Conservation (phyloP, 2,329 filamentous ascomycete species). For the Raffaelea albimanens region DNA sequence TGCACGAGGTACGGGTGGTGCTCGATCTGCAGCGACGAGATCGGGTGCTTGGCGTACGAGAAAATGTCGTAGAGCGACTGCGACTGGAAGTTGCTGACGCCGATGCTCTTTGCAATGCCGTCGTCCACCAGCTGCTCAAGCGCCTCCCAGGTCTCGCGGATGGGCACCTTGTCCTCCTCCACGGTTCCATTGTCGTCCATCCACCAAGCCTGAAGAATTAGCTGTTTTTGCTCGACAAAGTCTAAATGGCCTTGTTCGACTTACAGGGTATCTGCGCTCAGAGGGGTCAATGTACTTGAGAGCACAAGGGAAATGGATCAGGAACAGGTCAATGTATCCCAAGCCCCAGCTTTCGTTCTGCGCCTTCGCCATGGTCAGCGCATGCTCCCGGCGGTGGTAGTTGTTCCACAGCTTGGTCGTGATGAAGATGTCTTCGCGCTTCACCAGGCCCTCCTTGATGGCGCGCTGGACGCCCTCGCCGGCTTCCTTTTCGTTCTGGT, state of each 20-base stretch:
- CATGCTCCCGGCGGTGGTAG: constrained; percentile 53
- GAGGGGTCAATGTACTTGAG: constrained; percentile 33
- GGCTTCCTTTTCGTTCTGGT: constrained; percentile 57
- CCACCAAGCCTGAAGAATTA: neutral
- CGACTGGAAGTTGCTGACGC: constrained; percentile 75
- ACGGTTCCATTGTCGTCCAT: neutral
- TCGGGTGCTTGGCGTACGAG: constrained; percentile 64
- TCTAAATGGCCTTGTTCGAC: no score
- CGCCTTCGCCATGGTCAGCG: constrained; percentile 48
- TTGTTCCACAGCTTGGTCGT: constrained; percentile 51
- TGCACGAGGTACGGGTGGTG: constrained; percentile 85
- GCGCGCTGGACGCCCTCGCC: constrained; percentile 53
- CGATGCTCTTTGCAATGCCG: constrained; percentile 63
- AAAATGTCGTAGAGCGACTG: constrained; percentile 71
- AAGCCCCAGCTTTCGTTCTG: constrained; percentile 52
- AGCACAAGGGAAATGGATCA: constrained; percentile 54
- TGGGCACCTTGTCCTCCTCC: constrained; percentile 19
- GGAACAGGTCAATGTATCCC: constrained; percentile 60
- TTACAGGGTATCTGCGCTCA: constrained; percentile 27
- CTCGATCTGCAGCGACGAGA: constrained; percentile 77
- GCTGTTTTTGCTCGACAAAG: no score
- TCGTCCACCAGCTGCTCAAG: constrained; percentile 66
- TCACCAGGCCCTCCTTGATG: constrained; percentile 48
- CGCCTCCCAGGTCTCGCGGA: constrained; percentile 74
- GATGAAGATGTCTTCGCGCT: constrained; percentile 54